phyloP scores from a whole-genome alignment of 257 asterid species.

The Echites panduratus region DNA sequence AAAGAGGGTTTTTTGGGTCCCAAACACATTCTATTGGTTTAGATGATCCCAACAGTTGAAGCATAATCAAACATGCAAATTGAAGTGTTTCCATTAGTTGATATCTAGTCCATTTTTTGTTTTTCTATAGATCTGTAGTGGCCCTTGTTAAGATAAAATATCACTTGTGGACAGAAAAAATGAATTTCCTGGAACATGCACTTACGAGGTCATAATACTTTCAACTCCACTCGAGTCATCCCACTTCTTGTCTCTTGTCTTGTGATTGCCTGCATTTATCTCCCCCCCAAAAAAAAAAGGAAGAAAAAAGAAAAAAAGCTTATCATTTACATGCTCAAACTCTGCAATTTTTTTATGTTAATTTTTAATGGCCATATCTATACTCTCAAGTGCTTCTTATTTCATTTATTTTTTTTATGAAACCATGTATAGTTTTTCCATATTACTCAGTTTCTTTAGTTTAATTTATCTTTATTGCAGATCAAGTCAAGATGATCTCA shows the following conservation, averaged over 20 bases:
- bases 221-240: background rate
- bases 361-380: background rate
- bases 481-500: constrained; percentile 83
- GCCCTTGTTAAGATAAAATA: background rate
- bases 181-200: background rate
- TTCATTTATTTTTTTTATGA: background rate
- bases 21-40: too few relatives aligned
- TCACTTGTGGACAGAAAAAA: background rate
- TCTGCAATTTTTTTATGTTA: background rate
- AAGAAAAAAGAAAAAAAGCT: background rate
- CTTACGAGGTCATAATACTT: background rate
- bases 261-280: background rate
- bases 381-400: background rate
- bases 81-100: background rate
- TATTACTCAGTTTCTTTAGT: constrained; percentile 26
- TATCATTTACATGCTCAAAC: background rate
- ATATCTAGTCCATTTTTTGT: background rate
- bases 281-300: too few relatives aligned
- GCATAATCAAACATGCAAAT: background rate
- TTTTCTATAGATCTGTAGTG: background rate
- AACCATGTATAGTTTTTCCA: background rate
- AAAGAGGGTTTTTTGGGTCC: too few relatives aligned
- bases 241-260: background rate
- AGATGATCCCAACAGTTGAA: background rate
- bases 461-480: constrained; percentile 52